Percentiles rank a stretch among this genome's conserved stretches.
Evolutionary conservation across 2,329 filamentous ascomycete genomes (phyloP).

Genomic region (Plenodomus tracheiphilus): DNA sequence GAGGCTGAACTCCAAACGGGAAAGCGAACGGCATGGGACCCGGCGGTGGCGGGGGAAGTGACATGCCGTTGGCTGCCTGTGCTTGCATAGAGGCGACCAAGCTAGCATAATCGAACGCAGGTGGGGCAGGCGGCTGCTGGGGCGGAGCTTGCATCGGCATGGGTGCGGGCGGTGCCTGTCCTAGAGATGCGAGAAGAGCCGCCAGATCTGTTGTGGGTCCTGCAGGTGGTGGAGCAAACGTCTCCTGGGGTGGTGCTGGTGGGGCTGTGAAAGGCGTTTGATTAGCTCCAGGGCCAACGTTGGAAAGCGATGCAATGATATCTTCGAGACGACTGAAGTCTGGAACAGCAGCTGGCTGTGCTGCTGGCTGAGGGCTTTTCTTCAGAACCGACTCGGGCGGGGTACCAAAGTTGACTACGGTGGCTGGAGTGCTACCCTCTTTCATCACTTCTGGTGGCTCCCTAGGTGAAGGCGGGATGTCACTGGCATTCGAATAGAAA

Average conservation of each 20-base stretch:
- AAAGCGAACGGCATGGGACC: conserved; percentile 22
- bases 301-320: conserved; percentile 34
- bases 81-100: conserved; percentile 30
- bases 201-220: conserved; percentile 27
- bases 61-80: conserved; percentile 16
- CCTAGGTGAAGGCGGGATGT: conserved; percentile 52
- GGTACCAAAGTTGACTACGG: conserved; percentile 44
- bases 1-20: conserved; percentile 11
- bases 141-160: conserved; percentile 14
- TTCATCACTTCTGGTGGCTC: conserved; percentile 47
- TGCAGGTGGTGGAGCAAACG: conserved; percentile 25
- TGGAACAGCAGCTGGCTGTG: conserved; percentile 12
- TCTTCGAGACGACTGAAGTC: conserved; percentile 33
- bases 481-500: conserved; percentile 48
- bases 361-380: conserved; percentile 24
- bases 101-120: conserved; percentile 24
- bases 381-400: conserved; percentile 33
- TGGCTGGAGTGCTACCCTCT: conserved; percentile 12
- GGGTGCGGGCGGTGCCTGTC: conserved; percentile 16
- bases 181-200: conserved; percentile 33
- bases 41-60: conserved; percentile 25
- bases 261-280: conserved; percentile 11
- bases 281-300: conserved; percentile 7
- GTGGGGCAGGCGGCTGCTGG: conserved; percentile 14
- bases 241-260: conserved; percentile 14